Evolutionary conservation across 108 stramenopile species (phyloP).

Genomic region (Craspedostauros australis): DNA sequence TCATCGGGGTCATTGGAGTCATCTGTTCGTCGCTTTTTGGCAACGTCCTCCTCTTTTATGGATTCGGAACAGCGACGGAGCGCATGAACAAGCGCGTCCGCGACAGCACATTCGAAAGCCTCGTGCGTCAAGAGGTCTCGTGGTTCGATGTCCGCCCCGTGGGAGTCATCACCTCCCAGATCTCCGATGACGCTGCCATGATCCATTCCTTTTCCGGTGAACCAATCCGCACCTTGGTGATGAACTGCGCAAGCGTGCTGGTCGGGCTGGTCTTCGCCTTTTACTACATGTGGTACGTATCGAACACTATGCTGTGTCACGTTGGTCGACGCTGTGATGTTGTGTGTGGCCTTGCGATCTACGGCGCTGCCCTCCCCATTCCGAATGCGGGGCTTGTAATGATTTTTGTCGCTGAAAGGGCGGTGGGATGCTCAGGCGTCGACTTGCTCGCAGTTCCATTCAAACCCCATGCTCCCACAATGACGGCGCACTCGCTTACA

Average conservation of each 20-base stretch:
- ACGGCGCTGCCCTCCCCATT: no score
- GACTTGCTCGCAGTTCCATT: no score
- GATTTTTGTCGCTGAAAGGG: no score
- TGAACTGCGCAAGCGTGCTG: constrained; percentile 39
- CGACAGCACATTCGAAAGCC: constrained; percentile 36
- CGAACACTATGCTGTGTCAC: neutral
- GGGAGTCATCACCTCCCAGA: constrained; percentile 47
- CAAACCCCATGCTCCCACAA: no score
- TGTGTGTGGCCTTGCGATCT: no score
- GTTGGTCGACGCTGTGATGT: neutral
- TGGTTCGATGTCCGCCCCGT: constrained; percentile 41
- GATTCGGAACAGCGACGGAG: constrained; percentile 53
- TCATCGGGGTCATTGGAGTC: constrained; percentile 18
- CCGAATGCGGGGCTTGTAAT: no score
- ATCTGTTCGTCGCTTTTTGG: constrained; percentile 35
- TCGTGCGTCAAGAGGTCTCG: constrained; percentile 43
- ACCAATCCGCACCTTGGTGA: constrained; percentile 44
- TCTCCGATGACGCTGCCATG: constrained; percentile 59
- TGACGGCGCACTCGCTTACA: no score
- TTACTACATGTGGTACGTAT: constrained; percentile 54
- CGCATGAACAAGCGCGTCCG: constrained; percentile 62
- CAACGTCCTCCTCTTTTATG: constrained; percentile 38
- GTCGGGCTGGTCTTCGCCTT: constrained; percentile 54
- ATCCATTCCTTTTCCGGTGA: constrained; percentile 56
- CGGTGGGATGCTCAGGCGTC: no score